Evolutionary conservation across 2,329 filamentous ascomycete species (phyloP), one percentile per base, ranked within the genome.

Genomic region (Pezicula carpinea): DNA sequence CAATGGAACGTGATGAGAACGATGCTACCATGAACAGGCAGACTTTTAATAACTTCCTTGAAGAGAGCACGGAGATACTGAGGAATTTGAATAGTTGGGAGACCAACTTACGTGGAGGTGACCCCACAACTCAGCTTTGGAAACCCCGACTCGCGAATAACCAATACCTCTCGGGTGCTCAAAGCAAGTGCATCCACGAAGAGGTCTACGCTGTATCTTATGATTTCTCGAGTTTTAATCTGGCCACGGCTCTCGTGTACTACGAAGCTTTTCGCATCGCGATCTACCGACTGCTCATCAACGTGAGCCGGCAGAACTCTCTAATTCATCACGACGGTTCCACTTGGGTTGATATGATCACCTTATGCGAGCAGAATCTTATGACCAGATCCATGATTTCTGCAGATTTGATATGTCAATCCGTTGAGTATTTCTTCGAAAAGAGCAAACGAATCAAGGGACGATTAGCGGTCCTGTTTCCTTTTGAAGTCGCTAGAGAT

Each of bases 361-460:
- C 23, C 7, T 8, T 26, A 26, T 10, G 6, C 7, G 23, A 26
- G 11, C 7, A 26, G 3, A 6, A 8, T 26, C 23, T 26, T 26
- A 15, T 8, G 2, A 15, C 11, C 6, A 40, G 31, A 14, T 32
- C 41, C 3, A 48, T 50, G 11, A 33, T 39, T 39, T 42, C 44
- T 11, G 44, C 47, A 26, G 47, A 53, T 31, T 13, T 34, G 10
- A 46, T 50, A 13, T 53, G 47, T 29, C 47, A 53, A 21, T 50
- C 44, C 1, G 26, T 44, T n/a, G 45, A 53, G 26, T 51, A 41
- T 22, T 50, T 53, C 14, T 43, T 51, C 5, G 44, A 47, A 15
- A 47, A 51, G 4, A 15, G 51, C 15, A 42, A 42, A 31, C 35
- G 19, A 26, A 38, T 51, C 15, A 39, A 49, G 15, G 42, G 49